These are phyloP conservation scores for Neonectria coccinea DNA, from an alignment of 2,329 filamentous ascomycete genomes.

Conservation along the genomic window DNA sequence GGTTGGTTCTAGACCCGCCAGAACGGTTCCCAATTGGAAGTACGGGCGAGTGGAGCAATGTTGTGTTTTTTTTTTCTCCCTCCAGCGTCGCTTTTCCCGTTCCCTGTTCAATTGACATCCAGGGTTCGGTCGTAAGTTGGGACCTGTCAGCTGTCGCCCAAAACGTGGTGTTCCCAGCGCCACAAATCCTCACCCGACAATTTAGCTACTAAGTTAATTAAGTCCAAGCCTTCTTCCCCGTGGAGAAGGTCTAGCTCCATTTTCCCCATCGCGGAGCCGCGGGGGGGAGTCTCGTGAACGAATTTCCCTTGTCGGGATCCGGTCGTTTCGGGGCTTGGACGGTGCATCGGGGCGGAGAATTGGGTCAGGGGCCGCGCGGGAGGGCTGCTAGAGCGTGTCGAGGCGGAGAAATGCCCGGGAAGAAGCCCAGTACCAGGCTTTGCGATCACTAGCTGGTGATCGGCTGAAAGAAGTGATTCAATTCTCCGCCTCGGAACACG, in stretches of 20 bases:
- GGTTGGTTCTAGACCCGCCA: slow-evolving; percentile 25
- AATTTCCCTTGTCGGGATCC: slow-evolving; percentile 7
- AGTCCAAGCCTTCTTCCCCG: slow-evolving; percentile 17
- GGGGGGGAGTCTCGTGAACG: slow-evolving; percentile 25
- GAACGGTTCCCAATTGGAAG: slow-evolving; percentile 3
- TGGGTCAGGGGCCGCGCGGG: slow-evolving; percentile 12
- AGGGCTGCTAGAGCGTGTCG: neutral
- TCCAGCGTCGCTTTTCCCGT: too few relatives aligned
- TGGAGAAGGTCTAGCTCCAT: slow-evolving; percentile 30
- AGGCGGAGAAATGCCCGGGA: slow-evolving; percentile 16
- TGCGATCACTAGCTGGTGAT: neutral
- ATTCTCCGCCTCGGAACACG: slow-evolving; percentile 9
- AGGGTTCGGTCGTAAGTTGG: slow-evolving; percentile 20
- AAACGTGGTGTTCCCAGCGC: neutral
- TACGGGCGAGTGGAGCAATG: slow-evolving; percentile 15
- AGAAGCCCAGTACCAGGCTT: neutral
- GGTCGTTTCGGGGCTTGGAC: slow-evolving; percentile 2
- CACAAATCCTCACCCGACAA: slow-evolving; percentile 6
- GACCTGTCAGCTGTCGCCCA: slow-evolving; percentile 5
- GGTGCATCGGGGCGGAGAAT: slow-evolving; percentile 22
- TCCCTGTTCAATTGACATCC: neutral
- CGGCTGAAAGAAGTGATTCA: neutral
- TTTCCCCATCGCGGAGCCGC: slow-evolving; percentile 26
- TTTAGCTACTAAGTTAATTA: slow-evolving; percentile 6
- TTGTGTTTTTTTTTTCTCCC: neutral